Conservation (phyloP, 805 yeast genomes). For the Pichia occidentalis region DNA sequence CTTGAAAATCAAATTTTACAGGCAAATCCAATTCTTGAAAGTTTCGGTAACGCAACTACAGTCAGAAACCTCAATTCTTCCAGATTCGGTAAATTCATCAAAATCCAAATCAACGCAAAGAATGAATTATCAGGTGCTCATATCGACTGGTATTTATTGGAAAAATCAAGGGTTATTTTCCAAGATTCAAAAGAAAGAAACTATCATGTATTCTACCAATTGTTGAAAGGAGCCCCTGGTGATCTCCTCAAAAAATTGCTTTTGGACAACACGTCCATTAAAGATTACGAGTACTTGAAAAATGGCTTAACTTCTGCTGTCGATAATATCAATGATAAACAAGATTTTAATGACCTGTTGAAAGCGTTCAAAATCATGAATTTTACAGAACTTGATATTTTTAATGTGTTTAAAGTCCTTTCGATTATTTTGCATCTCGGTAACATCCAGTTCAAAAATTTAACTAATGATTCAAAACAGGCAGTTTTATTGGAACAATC, state of each 20-base stretch:
- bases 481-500: constrained; percentile 53
- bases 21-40: constrained; percentile 92
- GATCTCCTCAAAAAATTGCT: constrained; percentile 41
- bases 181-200: constrained; percentile 78
- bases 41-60: constrained; percentile 97
- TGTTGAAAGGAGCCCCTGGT: constrained; percentile 59
- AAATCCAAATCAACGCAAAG: constrained; percentile 51
- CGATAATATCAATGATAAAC: constrained; percentile 70
- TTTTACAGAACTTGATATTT: constrained; percentile 47
- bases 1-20: constrained; percentile 83
- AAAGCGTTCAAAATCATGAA: constrained; percentile 72
- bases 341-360: constrained; percentile 56
- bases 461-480: constrained; percentile 56
- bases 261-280: constrained; percentile 31
- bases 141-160: constrained; percentile 89
- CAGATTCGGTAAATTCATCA: constrained; percentile 92
- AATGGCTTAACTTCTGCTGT: constrained; percentile 45
- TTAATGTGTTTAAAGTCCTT: constrained; percentile 55
- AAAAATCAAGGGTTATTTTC: constrained; percentile 83
- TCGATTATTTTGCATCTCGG: constrained; percentile 83
- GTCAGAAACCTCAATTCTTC: constrained; percentile 91
- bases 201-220: constrained; percentile 89
- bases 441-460: constrained; percentile 64
- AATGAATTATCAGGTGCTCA: constrained; percentile 81
- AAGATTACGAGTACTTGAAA: constrained; percentile 53